Base-by-base conservation (phyloP, 2,329 filamentous ascomycete species). In the Trichoderma arundinaceum region DNA sequence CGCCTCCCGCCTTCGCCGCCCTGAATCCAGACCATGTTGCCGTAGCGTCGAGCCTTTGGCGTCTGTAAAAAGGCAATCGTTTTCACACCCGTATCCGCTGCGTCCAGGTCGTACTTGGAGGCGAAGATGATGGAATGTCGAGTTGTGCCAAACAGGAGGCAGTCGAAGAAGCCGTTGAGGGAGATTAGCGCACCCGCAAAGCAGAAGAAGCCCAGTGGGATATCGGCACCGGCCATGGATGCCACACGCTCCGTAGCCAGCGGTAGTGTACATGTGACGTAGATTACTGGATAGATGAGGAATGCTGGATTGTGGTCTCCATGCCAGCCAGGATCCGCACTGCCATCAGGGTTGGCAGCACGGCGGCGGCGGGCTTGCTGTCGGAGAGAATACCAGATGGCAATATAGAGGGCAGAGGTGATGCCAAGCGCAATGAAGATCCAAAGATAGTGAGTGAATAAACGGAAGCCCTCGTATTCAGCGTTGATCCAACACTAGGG, bases 231-330 rank as follows among this genome's bases (percentile, higher is more conserved):
- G 0, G 84, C 82, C 84, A 91, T 89, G 19, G 82, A 83, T 15
- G 84, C 83, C 71, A 91, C 87, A 66, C 89, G 84, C 13, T 88
- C 87, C 0, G 85, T 81, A 4, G 88, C 88, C 0, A 92, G 79
- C 0, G 89, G 89, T 0, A 88, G 80, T 0, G 89, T 91, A 72
- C 89, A 89, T n/a, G 89, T 70, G 7, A 90, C 82, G 73, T 91
- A 91, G 68, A 91, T 88, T 69, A 89, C 72, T 0, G 89, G 89
- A 67, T 92, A 92, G 7, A 90, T 80, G 35, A 90, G 86, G 68
- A 90, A 87, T 8, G 85, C 81, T 5, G 81, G 82, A 67, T 84
- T 81, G 66, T 77, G 78, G 22, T 66, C 71, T 13, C 72, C 68
- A 4, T 69, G 69, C 0, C 70, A 68, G 7, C 68, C 66, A 7